phyloP scores from a whole-genome alignment of 805 yeast species.

The Spathaspora boniae region DNA sequence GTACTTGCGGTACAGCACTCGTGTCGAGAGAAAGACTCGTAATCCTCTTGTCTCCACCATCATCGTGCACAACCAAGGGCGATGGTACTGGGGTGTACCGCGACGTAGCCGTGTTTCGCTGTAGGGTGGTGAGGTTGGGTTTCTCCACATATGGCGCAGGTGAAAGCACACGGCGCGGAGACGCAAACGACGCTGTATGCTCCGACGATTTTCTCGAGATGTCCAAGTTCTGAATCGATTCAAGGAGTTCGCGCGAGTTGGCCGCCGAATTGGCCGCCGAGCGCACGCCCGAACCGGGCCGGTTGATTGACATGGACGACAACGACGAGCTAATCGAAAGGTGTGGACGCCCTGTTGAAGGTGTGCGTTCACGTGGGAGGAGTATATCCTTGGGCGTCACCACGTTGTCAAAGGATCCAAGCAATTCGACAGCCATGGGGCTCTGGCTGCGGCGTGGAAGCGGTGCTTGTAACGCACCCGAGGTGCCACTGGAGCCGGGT shows the following conservation, averaged over 20 bases:
- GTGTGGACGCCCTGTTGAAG: constrained; percentile 8
- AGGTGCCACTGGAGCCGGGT: constrained; percentile 2
- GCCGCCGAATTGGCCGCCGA: constrained; percentile 8
- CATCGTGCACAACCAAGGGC: constrained; percentile 41
- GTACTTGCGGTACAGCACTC: background rate
- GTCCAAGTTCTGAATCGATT: constrained; percentile 26
- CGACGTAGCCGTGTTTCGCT: constrained; percentile 39
- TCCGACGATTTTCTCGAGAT: constrained; percentile 22
- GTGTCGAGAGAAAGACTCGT: constrained; percentile 8
- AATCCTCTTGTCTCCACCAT: constrained; percentile 5
- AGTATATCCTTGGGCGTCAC: constrained; percentile 48
- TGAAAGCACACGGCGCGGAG: constrained; percentile 59
- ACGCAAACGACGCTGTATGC: constrained; percentile 30
- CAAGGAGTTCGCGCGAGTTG: constrained; percentile 21
- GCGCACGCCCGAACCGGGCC: constrained; percentile 3
- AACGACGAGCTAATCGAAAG: constrained; percentile 15
- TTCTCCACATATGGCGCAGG: constrained; percentile 45
- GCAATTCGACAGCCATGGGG: constrained; percentile 12
- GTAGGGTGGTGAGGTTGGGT: constrained; percentile 60
- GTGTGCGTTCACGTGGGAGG: too few species aligned
- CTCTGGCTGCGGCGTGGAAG: constrained; percentile 33
- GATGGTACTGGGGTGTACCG: constrained; percentile 50
- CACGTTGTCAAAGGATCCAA: constrained; percentile 16
- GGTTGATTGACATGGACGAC: constrained; percentile 11
- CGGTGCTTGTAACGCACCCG: constrained; percentile 24